These are phyloP conservation scores for Rhododendron ferrugineum DNA, from an alignment of 148 eudicot species.

Conservation along the genomic window DNA sequence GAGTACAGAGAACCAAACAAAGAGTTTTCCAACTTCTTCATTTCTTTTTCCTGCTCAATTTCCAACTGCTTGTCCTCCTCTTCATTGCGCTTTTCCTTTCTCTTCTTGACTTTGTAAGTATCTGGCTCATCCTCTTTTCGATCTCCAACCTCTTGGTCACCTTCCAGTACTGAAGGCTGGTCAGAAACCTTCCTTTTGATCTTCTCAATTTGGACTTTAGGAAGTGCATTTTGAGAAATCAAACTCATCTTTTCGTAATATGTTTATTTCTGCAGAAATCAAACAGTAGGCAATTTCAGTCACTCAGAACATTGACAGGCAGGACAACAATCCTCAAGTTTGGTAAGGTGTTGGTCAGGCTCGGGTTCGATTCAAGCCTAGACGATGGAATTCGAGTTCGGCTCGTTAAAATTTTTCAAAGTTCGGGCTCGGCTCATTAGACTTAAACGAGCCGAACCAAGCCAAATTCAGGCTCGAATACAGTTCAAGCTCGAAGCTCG, in stretches of 20 bases:
- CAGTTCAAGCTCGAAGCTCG: too few species aligned
- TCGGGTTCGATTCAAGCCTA: too few species aligned
- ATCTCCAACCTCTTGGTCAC: conserved; percentile 25
- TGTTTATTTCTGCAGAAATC: conserved; percentile 12
- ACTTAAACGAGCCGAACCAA: too few species aligned
- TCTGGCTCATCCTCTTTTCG: conserved; percentile 17
- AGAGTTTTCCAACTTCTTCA: conserved; percentile 56
- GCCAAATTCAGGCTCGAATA: too few species aligned
- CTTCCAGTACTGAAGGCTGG: conserved; percentile 26
- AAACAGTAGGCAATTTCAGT: not conserved
- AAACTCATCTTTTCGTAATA: conserved; percentile 37
- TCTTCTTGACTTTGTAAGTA: conserved; percentile 30
- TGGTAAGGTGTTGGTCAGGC: too few species aligned
- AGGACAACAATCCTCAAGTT: not conserved
- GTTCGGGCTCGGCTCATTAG: too few species aligned
- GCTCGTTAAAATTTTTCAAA: too few species aligned
- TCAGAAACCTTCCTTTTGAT: conserved; percentile 37
- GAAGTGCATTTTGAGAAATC: conserved; percentile 62
- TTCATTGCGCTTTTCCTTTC: conserved; percentile 40
- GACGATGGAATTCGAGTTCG: too few species aligned
- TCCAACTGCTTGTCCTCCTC: conserved; percentile 27
- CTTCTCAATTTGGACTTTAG: conserved; percentile 40
- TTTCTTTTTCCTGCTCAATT: conserved; percentile 49
- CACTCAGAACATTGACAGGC: not conserved
- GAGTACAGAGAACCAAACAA: conserved; percentile 67